Conservation (phyloP, 108 stramenopile genomes). For the Pseudonitzschia delicatissima region DNA sequence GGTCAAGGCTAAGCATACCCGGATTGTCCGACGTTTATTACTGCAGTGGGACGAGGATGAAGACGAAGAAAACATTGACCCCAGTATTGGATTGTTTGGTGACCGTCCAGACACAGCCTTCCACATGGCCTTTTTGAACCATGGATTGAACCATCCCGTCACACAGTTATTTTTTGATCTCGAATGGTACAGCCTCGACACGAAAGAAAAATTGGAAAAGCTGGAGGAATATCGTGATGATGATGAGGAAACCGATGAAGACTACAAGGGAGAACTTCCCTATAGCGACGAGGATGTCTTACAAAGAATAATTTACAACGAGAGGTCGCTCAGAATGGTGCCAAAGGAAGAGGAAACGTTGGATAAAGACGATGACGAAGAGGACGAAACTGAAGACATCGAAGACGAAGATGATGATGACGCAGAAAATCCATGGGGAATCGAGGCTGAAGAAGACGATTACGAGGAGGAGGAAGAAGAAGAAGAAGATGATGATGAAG, state of each 20-base stretch:
- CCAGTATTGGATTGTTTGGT: neutral
- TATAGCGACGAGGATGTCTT: neutral
- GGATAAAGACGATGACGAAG: neutral
- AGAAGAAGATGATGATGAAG: slow-evolving; percentile 2
- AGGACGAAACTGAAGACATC: neutral
- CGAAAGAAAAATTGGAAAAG: neutral
- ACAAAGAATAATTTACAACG: too few relatives aligned
- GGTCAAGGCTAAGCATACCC: neutral
- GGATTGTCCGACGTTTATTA: slow-evolving; percentile 2
- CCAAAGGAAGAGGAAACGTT: neutral
- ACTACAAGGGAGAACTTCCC: neutral
- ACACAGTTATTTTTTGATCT: neutral
- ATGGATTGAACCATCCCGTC: slow-evolving; percentile 9
- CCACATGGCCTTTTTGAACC: neutral
- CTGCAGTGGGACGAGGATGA: neutral
- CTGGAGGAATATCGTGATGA: neutral
- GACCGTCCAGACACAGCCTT: slow-evolving; percentile 1
- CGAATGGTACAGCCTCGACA: too few relatives aligned
- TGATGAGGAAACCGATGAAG: neutral
- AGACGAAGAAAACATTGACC: neutral
- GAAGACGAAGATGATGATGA: neutral
- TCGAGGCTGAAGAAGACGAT: neutral
- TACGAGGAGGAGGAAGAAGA: slow-evolving; percentile 4
- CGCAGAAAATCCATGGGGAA: neutral
- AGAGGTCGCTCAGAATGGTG: too few relatives aligned